Evolutionary conservation across 2,329 filamentous ascomycete genomes (phyloP).

Genomic region (Magnaporthiopsis rhizophila): DNA sequence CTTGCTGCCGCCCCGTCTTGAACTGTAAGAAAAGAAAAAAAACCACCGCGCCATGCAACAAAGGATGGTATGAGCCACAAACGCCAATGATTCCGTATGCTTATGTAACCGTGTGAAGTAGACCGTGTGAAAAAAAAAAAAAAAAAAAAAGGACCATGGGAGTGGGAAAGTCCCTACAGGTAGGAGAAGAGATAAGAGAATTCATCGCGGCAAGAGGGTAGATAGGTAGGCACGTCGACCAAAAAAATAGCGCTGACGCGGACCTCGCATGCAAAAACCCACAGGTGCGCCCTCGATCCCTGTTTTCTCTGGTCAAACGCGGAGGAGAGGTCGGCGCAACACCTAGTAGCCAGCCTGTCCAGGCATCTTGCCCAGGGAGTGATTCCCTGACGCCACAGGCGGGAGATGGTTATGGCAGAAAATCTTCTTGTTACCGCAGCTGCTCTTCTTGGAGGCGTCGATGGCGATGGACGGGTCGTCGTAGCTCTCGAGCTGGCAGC

Average conservation of each 20-base stretch:
- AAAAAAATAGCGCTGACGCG: too few relatives aligned
- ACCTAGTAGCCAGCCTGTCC: constrained; percentile 44
- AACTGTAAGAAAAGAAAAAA: not conserved
- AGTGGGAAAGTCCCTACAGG: too few relatives aligned
- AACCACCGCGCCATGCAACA: not conserved
- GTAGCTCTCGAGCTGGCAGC: constrained; percentile 66
- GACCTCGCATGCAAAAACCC: too few relatives aligned
- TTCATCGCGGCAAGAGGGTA: too few relatives aligned
- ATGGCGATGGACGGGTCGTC: constrained; percentile 55
- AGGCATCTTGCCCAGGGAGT: constrained; percentile 48
- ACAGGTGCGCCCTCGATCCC: too few relatives aligned
- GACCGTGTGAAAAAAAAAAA: too few relatives aligned
- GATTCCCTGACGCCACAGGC: constrained; percentile 33
- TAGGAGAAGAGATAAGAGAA: too few relatives aligned
- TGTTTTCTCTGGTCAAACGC: too few relatives aligned
- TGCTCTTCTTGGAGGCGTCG: constrained; percentile 51
- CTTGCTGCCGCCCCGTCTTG: not conserved
- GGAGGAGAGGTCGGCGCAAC: not conserved
- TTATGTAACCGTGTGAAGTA: not conserved
- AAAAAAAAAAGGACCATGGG: not conserved
- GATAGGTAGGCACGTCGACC: too few relatives aligned
- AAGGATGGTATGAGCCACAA: not conserved
- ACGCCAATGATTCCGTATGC: not conserved
- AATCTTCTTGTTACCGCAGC: constrained; percentile 39
- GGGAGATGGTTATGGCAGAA: constrained; percentile 53